phyloP scores from a whole-genome alignment of 2,329 filamentous ascomycete species.

The Iodosphaeria phyllophila region DNA sequence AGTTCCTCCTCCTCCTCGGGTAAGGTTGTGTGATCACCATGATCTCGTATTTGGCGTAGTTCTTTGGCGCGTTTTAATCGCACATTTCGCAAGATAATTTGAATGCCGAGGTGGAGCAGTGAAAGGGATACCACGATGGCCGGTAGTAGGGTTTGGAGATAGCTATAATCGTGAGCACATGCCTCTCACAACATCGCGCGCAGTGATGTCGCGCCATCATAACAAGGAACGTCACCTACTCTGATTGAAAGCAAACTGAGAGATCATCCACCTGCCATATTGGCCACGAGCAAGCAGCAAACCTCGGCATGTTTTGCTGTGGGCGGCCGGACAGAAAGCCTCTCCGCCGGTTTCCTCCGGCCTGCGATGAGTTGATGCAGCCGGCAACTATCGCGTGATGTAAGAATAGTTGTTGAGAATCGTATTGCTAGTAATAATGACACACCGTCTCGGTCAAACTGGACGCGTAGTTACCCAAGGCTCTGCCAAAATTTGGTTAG shows the following conservation, averaged over 20 bases:
- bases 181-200: constrained; percentile 1
- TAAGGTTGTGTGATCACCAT: constrained; percentile 29
- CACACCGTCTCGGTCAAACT: no score
- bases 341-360: no score
- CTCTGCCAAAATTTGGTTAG: no score
- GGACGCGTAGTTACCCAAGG: no score
- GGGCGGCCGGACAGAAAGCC: no score
- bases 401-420: no score
- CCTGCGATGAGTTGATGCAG: no score
- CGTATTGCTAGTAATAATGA: no score
- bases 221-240: constrained; percentile 31
- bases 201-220: constrained; percentile 2
- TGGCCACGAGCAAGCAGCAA: constrained; percentile 36
- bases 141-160: constrained; percentile 65
- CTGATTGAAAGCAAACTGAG: constrained; percentile 41
- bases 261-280: constrained; percentile 48
- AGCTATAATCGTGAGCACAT: constrained; percentile 27
- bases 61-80: constrained; percentile 31
- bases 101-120: constrained; percentile 42
- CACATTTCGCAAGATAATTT: constrained; percentile 33
- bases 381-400: no score
- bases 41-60: constrained; percentile 36
- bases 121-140: constrained; percentile 53
- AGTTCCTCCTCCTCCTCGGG: constrained; percentile 27
- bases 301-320: constrained; percentile 20